A percentile compares a stretch with the other conserved stretches of the same genome.
phyloP scores from a whole-genome alignment of 257 asterid species.

The Solanum peruvianum region DNA sequence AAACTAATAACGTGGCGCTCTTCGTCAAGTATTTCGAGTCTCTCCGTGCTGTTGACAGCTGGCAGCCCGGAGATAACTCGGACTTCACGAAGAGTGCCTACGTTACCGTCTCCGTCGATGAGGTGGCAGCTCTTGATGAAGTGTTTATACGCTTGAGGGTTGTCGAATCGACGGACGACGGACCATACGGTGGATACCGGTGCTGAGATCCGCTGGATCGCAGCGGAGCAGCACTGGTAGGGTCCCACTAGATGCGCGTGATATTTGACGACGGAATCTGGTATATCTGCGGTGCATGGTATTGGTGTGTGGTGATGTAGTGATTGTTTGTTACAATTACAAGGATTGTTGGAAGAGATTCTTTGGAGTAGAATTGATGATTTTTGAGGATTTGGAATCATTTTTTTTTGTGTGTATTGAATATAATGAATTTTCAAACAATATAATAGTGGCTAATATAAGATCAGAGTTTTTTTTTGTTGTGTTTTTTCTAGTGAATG shows the following conservation, averaged over 20 bases:
- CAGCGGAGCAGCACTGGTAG: slow-evolving; percentile 4
- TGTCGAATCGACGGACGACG: slow-evolving; percentile 5
- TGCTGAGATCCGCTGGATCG: slow-evolving; percentile 2
- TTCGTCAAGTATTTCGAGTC: slow-evolving; percentile 1
- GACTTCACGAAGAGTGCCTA: neutral
- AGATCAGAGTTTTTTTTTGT: neutral
- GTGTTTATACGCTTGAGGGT: slow-evolving; percentile 8
- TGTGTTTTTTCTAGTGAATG: neutral
- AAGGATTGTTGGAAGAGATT: neutral
- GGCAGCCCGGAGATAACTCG: slow-evolving; percentile 7
- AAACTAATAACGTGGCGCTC: slow-evolving; percentile 3
- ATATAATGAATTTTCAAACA: neutral
- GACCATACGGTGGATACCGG: slow-evolving; percentile 5
- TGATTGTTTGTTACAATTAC: neutral
- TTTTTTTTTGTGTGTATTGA: neutral
- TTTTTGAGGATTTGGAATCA: neutral
- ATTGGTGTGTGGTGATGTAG: neutral
- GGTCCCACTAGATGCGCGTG: slow-evolving; percentile 1
- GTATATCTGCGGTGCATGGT: neutral
- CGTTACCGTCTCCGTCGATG: slow-evolving; percentile 1
- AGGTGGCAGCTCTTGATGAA: slow-evolving; percentile 4
- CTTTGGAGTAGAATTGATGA: slow-evolving; percentile 9
- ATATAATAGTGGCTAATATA: neutral
- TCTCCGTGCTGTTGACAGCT: slow-evolving; percentile 5
- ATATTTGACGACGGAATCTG: slow-evolving; percentile 2